phyloP scores from a whole-genome alignment of 2,329 filamentous ascomycete genomes.

The Pestalotiopsis sp. region DNA sequence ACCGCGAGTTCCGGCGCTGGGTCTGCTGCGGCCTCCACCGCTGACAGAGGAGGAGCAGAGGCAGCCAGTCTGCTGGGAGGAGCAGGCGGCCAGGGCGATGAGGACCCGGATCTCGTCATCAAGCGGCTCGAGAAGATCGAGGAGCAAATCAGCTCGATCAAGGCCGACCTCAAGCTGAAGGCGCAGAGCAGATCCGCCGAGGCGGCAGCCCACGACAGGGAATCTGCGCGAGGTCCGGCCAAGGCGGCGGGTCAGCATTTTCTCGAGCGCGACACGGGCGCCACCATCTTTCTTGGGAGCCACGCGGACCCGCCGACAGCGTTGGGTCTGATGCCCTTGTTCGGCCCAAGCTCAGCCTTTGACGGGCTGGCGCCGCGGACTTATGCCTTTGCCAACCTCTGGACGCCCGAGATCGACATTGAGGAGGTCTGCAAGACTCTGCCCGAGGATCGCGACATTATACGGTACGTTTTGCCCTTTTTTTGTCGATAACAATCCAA shows the following conservation, averaged over 20 bases:
- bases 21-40: too few species aligned
- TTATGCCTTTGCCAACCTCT: constrained; percentile 6
- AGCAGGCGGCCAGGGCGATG: not conserved
- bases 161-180: constrained; percentile 1
- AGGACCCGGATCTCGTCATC: constrained; percentile 7
- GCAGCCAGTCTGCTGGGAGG: not conserved
- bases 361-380: constrained; percentile 1
- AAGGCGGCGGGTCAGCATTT: constrained; percentile 6
- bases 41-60: too few species aligned
- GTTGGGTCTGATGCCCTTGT: constrained; percentile 3
- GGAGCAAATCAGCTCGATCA: constrained; percentile 6
- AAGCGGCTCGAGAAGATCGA: constrained; percentile 7
- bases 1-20: not conserved
- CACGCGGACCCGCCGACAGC: not conserved
- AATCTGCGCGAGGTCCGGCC: not conserved
- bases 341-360: not conserved
- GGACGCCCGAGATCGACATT: constrained; percentile 3
- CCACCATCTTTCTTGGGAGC: constrained; percentile 10
- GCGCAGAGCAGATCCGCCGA: not conserved
- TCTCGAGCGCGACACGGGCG: constrained; percentile 8
- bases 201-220: not conserved
- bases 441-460: constrained; percentile 6
- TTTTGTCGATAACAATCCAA: not conserved
- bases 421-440: constrained; percentile 8
- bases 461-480: not conserved